phyloP scores from a whole-genome alignment of 2,329 filamentous ascomycete genomes.

The Beauveria medogensis region DNA sequence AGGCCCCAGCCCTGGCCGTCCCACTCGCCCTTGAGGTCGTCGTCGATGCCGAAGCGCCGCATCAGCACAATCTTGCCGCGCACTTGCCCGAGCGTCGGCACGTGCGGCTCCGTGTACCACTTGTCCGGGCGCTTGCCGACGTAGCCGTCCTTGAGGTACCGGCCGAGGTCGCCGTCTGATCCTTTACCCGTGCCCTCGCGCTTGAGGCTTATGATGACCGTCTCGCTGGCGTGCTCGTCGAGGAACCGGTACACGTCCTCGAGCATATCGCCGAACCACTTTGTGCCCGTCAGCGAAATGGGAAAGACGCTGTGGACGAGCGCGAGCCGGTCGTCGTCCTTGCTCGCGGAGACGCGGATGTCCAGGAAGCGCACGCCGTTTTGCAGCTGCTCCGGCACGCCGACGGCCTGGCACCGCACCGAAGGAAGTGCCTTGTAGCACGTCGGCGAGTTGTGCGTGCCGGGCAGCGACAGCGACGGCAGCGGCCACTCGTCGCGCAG shows the following conservation, averaged over 20 bases:
- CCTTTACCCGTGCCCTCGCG: slow-evolving; percentile 78
- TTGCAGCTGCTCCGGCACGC: slow-evolving; percentile 66
- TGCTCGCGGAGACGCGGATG: slow-evolving; percentile 58
- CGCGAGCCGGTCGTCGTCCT: slow-evolving; percentile 56
- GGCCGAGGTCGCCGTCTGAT: slow-evolving; percentile 70
- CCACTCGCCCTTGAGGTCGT: slow-evolving; percentile 40
- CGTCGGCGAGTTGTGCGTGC: slow-evolving; percentile 91
- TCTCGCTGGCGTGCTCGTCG: slow-evolving; percentile 68
- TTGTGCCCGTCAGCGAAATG: slow-evolving; percentile 71
- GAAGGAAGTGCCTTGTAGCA: slow-evolving; percentile 78
- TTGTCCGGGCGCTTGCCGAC: slow-evolving; percentile 43
- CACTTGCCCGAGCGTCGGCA: slow-evolving; percentile 70
- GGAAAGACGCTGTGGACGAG: slow-evolving; percentile 91
- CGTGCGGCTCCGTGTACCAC: slow-evolving; percentile 72
- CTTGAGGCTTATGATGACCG: slow-evolving; percentile 80
- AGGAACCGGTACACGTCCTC: slow-evolving; percentile 68
- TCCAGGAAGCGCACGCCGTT: slow-evolving; percentile 95
- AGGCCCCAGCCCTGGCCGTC: slow-evolving; percentile 47
- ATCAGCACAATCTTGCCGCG: slow-evolving; percentile 79
- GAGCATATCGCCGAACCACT: slow-evolving; percentile 69
- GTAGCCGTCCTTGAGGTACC: slow-evolving; percentile 67
- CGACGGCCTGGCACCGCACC: slow-evolving; percentile 83
- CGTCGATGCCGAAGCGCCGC: slow-evolving; percentile 66
- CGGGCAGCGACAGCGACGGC: slow-evolving; percentile 79
- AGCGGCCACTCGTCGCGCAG: slow-evolving; percentile 65